A percentile compares a stretch with the other conserved stretches of the same genome.
phyloP scores from a whole-genome alignment of 1,284 basidiomycete species.

The Sanghuangporus baumii region DNA sequence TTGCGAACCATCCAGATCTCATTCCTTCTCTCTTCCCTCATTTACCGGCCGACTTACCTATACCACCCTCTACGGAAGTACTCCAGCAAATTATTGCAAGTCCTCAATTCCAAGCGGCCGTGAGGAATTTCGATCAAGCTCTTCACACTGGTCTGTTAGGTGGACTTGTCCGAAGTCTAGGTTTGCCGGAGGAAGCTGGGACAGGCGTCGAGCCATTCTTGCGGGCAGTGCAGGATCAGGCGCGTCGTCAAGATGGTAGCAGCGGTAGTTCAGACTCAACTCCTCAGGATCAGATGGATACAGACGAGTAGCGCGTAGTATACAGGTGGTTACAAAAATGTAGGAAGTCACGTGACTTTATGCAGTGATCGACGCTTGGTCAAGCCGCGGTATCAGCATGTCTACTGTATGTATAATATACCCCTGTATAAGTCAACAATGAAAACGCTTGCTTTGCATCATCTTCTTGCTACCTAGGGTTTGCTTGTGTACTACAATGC shows the following conservation, averaged over 20 bases:
- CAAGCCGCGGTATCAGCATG: too few relatives aligned
- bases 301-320: not conserved
- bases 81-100: constrained; percentile 51
- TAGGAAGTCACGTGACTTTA: too few relatives aligned
- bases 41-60: constrained; percentile 66
- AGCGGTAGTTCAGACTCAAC: constrained; percentile 23
- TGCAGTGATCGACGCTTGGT: too few relatives aligned
- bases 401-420: too few relatives aligned
- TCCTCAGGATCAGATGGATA: constrained; percentile 16
- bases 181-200: constrained; percentile 75
- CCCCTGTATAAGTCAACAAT: too few relatives aligned
- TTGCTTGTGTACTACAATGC: too few relatives aligned
- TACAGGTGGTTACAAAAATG: too few relatives aligned
- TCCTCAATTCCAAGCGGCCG: constrained; percentile 54
- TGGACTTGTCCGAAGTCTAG: constrained; percentile 63
- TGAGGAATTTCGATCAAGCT: constrained; percentile 70
- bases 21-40: constrained; percentile 67
- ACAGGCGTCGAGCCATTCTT: constrained; percentile 66
- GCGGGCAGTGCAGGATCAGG: constrained; percentile 68
- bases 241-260: constrained; percentile 40
- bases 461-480: too few relatives aligned
- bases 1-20: constrained; percentile 60
- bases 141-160: constrained; percentile 70
- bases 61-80: constrained; percentile 56
- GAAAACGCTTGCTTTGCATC: too few relatives aligned